Evolutionary conservation across 768 basidiomycete species (phyloP), one percentile per base, ranked within the genome.

Genomic region (Termitomyces titanicus): DNA sequence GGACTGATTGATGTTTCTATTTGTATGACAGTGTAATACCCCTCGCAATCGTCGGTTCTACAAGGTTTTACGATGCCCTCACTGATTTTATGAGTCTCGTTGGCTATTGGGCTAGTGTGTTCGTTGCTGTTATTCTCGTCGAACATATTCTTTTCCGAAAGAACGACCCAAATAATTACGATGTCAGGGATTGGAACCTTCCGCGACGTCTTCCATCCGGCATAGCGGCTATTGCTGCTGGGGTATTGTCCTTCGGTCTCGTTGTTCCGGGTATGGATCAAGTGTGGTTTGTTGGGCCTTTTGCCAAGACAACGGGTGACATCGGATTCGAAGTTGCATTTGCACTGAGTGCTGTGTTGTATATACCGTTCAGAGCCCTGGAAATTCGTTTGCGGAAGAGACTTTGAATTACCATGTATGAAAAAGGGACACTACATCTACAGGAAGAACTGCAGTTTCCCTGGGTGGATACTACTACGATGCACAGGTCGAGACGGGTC

Each of bases 251-350:
- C 3, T 83, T 86, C 49, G 82, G 72, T 11, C 72, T 90, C 8
- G 69, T 86, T 12, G 70, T 92, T 12, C 83, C 87, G 5, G 79
- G 76, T 51, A 92, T 92, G 84, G 70, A 81, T 57, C 88, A 92
- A 68, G 81, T 80, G 25, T 92, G 87, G 88, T 92, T 82, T 62
- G 72, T 76, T 0, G 91, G 91, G 1, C 89, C 89, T 7, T 84
- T 92, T 43, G 91, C 85, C 10, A 64, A 72, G 58, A 73, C 58
- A 8, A 78, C 88, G 17, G 91, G 91, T 1, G 91, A 93, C 70
- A 84, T 93, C 53, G 90, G 88, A n/a, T 89, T 92, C 58, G 88
- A 90, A 67, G 67, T 89, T 24, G 86, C 87, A 2, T 84, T 89
- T 61, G 74, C 69, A 1, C 66, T 79, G 2, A 78, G 82, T 7